Base-by-base conservation (phyloP, 768 basidiomycete species). In the Calocybe indica region DNA sequence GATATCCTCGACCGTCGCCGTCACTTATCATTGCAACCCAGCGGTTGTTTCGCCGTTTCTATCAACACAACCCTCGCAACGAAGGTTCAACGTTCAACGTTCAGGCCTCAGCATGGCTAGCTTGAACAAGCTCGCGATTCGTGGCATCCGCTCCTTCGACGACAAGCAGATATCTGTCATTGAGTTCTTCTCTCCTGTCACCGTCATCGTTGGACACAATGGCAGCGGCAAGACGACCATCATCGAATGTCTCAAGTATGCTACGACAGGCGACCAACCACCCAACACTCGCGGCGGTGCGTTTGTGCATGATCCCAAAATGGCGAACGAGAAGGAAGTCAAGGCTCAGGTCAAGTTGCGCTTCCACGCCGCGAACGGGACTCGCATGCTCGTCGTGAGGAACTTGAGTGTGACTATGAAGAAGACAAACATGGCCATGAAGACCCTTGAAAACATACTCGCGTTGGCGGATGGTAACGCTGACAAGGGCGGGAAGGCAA, bases 181-280 rank as follows among this genome's bases (percentile, higher is more conserved):
- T 63, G 90, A 98, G 66, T 99, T 99, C 71, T 97, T 92, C 69
- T 83, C 85, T 13, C 96, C 96, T 6, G 88, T 99, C 47, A 99
- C 96, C 0, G 94, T 99, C 65, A 98, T 99, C 50, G 93, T 98
- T 2, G 96, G 96, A 2, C 90, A 93, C 71, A 99, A 99, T 66
- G 96, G 96, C 12, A 93, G 90, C 57, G 96, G 96, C 38, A 99
- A 99, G 70, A 99, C 96, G 2, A 99, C 95, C 1, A 89, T 98
- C 61, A 98, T 99, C 66, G 96, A 99, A 74, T 98, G 95, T 68
- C 79, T 99, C 65, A 98, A 98, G 73, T 99, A 99, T 62, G 92
- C 92, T 8, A 96, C 96, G 0, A 99, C 96, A 0, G 96, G 96
- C 29, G 95, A 98, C 64, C 88, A 98, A 57, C 96, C 96, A 0